These are phyloP conservation scores for Yueomyces sp. DNA, from an alignment of 1,139 yeast genomes.

Conservation along the genomic window DNA sequence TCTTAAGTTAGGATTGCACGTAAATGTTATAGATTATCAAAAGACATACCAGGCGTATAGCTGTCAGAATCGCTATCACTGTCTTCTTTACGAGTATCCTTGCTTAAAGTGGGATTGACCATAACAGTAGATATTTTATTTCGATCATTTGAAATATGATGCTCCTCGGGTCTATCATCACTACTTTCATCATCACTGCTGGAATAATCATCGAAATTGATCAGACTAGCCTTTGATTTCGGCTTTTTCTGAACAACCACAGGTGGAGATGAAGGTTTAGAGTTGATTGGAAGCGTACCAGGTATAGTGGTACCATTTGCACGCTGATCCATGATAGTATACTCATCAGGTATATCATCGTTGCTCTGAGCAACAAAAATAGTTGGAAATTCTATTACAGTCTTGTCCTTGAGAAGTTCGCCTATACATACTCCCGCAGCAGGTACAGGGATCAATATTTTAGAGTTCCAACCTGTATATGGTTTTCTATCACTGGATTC, in stretches of 20 bases:
- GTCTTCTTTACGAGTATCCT: neutral
- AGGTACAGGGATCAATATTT: constrained; percentile 13
- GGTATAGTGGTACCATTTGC: neutral
- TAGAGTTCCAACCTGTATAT: neutral
- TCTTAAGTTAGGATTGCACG: no score
- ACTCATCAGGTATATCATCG: constrained; percentile 9
- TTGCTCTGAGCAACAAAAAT: constrained; percentile 32
- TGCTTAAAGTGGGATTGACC: neutral
- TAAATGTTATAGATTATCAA: neutral
- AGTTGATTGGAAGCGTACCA: neutral
- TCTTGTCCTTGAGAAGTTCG: constrained; percentile 38
- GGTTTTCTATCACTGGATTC: neutral
- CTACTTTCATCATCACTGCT: constrained; percentile 1
- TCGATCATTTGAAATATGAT: constrained; percentile 1
- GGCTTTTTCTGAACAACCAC: neutral
- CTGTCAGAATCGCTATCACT: constrained; percentile 12
- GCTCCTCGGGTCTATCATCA: constrained; percentile 7
- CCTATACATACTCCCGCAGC: constrained; percentile 20
- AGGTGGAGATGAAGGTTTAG: neutral
- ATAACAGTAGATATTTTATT: no score
- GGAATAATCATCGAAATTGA: neutral
- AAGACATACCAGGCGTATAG: constrained; percentile 12
- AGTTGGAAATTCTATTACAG: constrained; percentile 72
- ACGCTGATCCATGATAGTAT: constrained; percentile 7
- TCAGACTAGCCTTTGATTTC: neutral